Evolutionary conservation across 176 grass and related monocot species (phyloP).

Genomic region (Aegilops tauschii): DNA sequence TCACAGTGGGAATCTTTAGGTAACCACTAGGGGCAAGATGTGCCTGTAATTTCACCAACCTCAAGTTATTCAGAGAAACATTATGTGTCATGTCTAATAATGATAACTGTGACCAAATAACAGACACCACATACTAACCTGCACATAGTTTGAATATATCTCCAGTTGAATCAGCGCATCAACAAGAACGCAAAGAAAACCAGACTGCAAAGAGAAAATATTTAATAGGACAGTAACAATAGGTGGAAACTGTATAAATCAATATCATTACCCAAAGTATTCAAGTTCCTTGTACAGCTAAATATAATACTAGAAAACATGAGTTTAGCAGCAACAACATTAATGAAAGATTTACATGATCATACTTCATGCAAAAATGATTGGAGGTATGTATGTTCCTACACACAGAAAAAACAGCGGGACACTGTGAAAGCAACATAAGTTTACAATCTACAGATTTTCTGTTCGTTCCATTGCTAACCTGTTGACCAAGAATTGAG

Average conservation of each 20-base stretch:
- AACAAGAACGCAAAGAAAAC: constrained; percentile 60
- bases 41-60: constrained; percentile 56
- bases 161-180: constrained; percentile 77
- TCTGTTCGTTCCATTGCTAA: no score
- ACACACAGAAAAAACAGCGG: neutral
- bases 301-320: neutral
- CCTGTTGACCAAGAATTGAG: no score
- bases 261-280: constrained; percentile 9
- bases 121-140: constrained; percentile 52
- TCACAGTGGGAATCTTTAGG: constrained; percentile 91
- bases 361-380: neutral
- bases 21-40: constrained; percentile 92
- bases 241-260: neutral
- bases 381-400: neutral
- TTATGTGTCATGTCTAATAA: neutral
- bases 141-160: constrained; percentile 89
- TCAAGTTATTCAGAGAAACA: constrained; percentile 28
- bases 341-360: neutral
- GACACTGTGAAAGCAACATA: neutral
- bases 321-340: neutral
- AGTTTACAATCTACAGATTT: neutral
- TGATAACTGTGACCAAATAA: constrained; percentile 1
- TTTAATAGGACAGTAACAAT: constrained; percentile 18
- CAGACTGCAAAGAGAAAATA: constrained; percentile 36
- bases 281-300: neutral